These are phyloP conservation scores for Cladosporium velox DNA, from an alignment of 2,329 filamentous ascomycete species.

Conservation along the genomic window DNA sequence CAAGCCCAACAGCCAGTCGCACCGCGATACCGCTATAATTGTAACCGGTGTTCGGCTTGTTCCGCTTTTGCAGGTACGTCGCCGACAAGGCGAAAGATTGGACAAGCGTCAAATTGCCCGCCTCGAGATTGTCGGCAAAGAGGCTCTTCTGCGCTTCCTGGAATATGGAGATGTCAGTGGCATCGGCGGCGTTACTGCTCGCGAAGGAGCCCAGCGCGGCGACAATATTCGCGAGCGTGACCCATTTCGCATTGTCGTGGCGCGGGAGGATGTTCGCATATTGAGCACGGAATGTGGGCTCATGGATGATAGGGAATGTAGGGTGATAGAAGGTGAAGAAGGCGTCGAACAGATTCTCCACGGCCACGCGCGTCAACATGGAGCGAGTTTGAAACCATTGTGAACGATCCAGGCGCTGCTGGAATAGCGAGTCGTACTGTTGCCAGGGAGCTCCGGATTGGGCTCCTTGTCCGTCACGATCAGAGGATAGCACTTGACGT, in stretches of 20 bases:
- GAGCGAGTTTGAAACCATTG: slow-evolving; percentile 12
- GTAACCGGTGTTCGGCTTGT: slow-evolving; percentile 55
- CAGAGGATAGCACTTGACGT: slow-evolving; percentile 10
- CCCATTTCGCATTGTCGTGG: slow-evolving; percentile 13
- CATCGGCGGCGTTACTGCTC: slow-evolving; percentile 11
- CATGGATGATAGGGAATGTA: slow-evolving; percentile 17
- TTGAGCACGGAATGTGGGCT: slow-evolving; percentile 17
- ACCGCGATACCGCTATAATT: slow-evolving; percentile 55
- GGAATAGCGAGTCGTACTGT: slow-evolving; percentile 16
- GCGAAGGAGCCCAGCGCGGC: slow-evolving; percentile 16
- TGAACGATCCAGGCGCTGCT: slow-evolving; percentile 14
- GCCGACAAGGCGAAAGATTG: slow-evolving; percentile 32
- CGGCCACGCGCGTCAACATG: slow-evolving; percentile 17
- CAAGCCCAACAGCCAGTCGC: slow-evolving; percentile 53
- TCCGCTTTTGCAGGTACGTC: slow-evolving; percentile 55
- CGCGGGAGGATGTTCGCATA: slow-evolving; percentile 3
- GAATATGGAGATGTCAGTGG: slow-evolving; percentile 18
- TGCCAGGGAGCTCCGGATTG: background rate
- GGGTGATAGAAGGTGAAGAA: slow-evolving; percentile 19
- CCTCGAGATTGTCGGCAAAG: slow-evolving; percentile 15
- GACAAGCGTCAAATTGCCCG: slow-evolving; percentile 19
- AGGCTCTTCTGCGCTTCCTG: slow-evolving; percentile 18
- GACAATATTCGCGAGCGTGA: slow-evolving; percentile 17
- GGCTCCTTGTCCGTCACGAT: slow-evolving; percentile 7
- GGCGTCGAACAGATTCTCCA: slow-evolving; percentile 19